Conservation (phyloP, 208 protist species). For the Acanthamoeba healyi region DNA sequence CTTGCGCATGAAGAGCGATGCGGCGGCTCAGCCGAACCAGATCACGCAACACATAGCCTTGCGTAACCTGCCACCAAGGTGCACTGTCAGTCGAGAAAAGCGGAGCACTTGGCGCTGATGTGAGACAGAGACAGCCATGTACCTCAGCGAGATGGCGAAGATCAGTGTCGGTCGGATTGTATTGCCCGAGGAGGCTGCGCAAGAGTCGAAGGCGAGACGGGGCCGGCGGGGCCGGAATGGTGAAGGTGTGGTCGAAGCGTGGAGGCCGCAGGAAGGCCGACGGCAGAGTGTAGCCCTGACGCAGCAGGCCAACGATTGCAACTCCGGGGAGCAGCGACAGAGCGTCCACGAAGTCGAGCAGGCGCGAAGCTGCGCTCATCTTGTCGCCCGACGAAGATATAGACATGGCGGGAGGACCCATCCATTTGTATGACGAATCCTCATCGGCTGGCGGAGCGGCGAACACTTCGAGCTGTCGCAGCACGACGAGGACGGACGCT, state of each 20-base stretch:
- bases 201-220: neutral
- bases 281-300: conserved; percentile 19
- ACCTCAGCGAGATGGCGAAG: conserved; percentile 12
- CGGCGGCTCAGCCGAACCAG: neutral
- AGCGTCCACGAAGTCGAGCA: conserved; percentile 27
- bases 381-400: neutral
- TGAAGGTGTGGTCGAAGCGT: conserved; percentile 8
- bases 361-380: neutral
- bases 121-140: neutral
- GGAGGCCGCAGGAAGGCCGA: neutral
- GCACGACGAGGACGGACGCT: conserved; percentile 10
- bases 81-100: neutral
- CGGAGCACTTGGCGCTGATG: too few species aligned
- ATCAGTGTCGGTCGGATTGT: neutral
- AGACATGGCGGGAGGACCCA: too few species aligned
- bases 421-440: neutral
- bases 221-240: neutral
- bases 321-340: neutral
- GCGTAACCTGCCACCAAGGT: neutral
- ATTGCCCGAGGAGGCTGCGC: neutral
- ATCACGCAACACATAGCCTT: conserved; percentile 32
- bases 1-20: neutral
- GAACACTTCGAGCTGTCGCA: conserved; percentile 10
- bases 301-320: conserved; percentile 6
- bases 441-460: conserved; percentile 13